phyloP scores from a whole-genome alignment of 1,284 basidiomycete species.

The Macrocystidia cucumis region DNA sequence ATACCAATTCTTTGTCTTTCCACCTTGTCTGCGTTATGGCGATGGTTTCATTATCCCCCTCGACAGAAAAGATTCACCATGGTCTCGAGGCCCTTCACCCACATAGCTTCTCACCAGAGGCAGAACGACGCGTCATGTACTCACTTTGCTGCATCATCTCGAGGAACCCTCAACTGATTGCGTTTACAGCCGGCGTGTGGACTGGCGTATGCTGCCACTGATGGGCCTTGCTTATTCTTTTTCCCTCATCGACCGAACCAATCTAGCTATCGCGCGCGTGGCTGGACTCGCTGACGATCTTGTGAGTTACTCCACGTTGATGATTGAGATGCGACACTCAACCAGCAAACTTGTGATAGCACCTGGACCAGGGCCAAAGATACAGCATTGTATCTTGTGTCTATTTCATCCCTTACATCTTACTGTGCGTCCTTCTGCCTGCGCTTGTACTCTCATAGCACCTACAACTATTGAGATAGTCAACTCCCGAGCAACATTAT shows the following conservation, averaged over 20 bases:
- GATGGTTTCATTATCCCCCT: no score
- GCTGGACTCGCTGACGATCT: constrained; percentile 35
- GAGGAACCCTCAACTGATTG: no score
- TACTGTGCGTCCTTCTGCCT: constrained; percentile 24
- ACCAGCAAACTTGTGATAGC: no score
- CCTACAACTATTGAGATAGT: constrained; percentile 18
- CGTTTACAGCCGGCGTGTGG: constrained; percentile 33
- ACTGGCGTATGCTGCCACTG: constrained; percentile 33
- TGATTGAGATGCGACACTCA: no score
- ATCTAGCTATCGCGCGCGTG: constrained; percentile 34
- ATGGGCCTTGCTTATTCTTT: constrained; percentile 33
- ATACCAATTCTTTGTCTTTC: no score
- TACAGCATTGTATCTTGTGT: constrained; percentile 36
- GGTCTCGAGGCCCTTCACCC: no score
- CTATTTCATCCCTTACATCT: constrained; percentile 37
- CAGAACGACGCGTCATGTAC: no score
- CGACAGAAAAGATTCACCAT: no score
- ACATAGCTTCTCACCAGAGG: no score
- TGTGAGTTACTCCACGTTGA: constrained; percentile 23
- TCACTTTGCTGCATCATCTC: no score
- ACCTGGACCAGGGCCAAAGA: constrained; percentile 26
- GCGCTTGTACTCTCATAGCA: background rate
- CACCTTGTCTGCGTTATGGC: no score
- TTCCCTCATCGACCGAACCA: constrained; percentile 33
- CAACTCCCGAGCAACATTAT: constrained; percentile 36